Base-by-base conservation (phyloP, 148 eudicot genomes). In the Cornus florida region DNA sequence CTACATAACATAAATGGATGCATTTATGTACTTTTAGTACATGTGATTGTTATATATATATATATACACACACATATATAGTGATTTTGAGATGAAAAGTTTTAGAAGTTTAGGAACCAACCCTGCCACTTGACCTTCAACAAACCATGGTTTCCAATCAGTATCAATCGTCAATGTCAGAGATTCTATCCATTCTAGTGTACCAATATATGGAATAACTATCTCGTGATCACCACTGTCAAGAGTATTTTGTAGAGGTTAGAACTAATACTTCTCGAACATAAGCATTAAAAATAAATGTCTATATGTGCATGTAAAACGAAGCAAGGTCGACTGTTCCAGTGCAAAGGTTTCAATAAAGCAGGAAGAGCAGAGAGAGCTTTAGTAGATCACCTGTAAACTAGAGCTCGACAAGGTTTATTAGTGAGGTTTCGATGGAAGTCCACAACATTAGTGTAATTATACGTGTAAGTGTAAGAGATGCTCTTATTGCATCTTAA, bases 221-320 rank as follows among this genome's bases (percentile, higher is more conserved):
- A 82, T 39, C 69, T 85, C 88, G 23, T 85, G 88, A 66, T 85
- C 88, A 0, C 88, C 88, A n/a, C 88, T 85, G 77, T 56, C 32
- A 50, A 5, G 12, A n/a, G 16, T n/a, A 9, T 8, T 10, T 12
- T 33, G 4, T 53, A 53, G 2, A 53, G 59, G 17, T 35, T 35
- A 43, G 8, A 43, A 43, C 10, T 43, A 43, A 43, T 4, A 43
- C 48, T 43, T 43, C 10, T 43, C 10, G 8, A 43, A 43, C 48
- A 43, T 43, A 43, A 43, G 48, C 48, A 43, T 43, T 3, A 0
- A 7, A 43, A 43, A 48, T 35, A 35, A 35, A 35, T 35, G 38
- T 35, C 3, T 35, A 35, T 35, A 35, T 35, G 5, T 35, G 5
- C 5, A 62, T 62, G 1, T 22, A 62, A 4, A 43, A 39, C 43